Conservation (phyloP, 495 filamentous ascomycete species). For the Penicillium diatomitis region DNA sequence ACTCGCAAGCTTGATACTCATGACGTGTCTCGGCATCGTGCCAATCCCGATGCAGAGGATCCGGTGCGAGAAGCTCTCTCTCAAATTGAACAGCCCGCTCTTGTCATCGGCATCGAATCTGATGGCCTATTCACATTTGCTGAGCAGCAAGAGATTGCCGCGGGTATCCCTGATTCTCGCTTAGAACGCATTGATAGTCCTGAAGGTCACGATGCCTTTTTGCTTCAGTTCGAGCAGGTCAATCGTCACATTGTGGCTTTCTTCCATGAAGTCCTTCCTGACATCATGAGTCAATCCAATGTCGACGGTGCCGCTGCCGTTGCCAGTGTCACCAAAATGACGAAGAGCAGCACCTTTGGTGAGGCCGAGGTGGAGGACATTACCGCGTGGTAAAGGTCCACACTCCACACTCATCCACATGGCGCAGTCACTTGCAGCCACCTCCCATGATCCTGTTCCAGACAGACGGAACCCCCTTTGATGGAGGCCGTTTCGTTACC, state of each 20-base stretch:
- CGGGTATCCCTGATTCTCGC: conserved; percentile 66
- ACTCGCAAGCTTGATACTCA: conserved; percentile 98
- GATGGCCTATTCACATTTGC: conserved; percentile 95
- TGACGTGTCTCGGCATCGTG: conserved; percentile 72
- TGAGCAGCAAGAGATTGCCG: conserved; percentile 86
- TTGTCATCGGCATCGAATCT: conserved; percentile 87
- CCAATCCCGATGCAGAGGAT: conserved; percentile 28
- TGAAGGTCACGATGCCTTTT: conserved; percentile 93
- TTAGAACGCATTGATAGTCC: conserved; percentile 82
- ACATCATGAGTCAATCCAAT: conserved; percentile 65
- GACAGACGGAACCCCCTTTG: conserved; percentile 1
- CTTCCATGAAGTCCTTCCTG: conserved; percentile 69
- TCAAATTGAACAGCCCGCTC: conserved; percentile 73
- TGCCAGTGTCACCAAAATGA: conserved; percentile 39
- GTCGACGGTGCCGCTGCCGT: conserved; percentile 28
- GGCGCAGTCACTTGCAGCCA: conserved; percentile 28
- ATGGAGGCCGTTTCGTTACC: no score
- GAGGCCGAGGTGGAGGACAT: conserved; percentile 97
- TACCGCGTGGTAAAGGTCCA: conserved; percentile 69
- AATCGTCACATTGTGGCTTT: conserved; percentile 82
- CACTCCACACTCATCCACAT: neutral
- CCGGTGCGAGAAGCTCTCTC: conserved; percentile 66
- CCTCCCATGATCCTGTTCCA: conserved; percentile 15
- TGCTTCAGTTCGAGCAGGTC: conserved; percentile 95
- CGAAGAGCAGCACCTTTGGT: conserved; percentile 81